Conservation (phyloP, 768 basidiomycete species). For the Phylloporus rhodoxanthus region DNA sequence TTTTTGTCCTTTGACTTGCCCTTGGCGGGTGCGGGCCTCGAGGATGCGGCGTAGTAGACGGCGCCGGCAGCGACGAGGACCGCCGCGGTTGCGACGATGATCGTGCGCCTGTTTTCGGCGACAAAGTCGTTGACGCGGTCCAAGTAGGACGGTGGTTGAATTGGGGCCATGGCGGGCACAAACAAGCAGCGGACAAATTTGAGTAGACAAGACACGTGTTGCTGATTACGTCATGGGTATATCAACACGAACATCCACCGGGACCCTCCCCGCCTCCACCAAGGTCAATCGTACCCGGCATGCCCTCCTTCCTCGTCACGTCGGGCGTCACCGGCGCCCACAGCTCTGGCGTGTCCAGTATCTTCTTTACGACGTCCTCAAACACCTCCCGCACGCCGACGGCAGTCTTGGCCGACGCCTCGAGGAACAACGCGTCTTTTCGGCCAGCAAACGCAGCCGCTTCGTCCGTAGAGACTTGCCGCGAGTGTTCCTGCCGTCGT, state of each 20-base stretch:
- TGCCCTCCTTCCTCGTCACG: constrained; percentile 20
- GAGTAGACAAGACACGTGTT: constrained; percentile 6
- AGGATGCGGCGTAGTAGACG: constrained; percentile 59
- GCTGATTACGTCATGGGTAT: constrained; percentile 21
- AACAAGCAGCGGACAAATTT: not conserved
- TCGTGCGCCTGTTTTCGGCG: constrained; percentile 71
- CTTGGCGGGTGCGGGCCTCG: constrained; percentile 35
- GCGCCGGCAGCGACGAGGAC: constrained; percentile 68
- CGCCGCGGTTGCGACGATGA: constrained; percentile 67
- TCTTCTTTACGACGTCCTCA: constrained; percentile 71
- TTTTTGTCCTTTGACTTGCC: constrained; percentile 44
- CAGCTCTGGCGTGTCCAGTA: constrained; percentile 76
- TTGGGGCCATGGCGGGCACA: constrained; percentile 19
- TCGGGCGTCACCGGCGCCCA: constrained; percentile 47
- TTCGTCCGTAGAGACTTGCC: constrained; percentile 77
- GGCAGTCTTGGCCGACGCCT: constrained; percentile 90
- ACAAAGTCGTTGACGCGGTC: constrained; percentile 67
- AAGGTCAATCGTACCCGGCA: constrained; percentile 42
- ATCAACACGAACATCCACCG: constrained; percentile 31
- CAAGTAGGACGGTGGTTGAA: constrained; percentile 33
- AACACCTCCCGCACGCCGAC: constrained; percentile 76
- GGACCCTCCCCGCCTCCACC: constrained; percentile 3
- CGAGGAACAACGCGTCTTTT: constrained; percentile 82
- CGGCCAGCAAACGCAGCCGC: constrained; percentile 74
- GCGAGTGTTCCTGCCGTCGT: constrained; percentile 68